A percentile compares a stretch with the other conserved stretches of the same genome.
Evolutionary conservation across 1,284 basidiomycete genomes (phyloP).

Genomic region (Malassezia caprae): DNA sequence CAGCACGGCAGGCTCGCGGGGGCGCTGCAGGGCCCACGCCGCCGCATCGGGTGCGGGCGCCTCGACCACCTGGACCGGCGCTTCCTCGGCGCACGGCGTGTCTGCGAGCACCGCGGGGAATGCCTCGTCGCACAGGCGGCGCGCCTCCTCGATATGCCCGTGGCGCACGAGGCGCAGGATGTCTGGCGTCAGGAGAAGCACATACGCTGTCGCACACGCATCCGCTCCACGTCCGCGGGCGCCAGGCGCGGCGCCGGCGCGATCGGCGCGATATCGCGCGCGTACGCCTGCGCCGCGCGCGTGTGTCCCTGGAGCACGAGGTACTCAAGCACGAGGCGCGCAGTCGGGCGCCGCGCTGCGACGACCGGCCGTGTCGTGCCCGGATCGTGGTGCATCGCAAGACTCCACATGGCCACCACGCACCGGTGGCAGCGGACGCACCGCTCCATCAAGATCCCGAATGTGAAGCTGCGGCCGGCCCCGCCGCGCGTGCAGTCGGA

Average conservation of each 20-base stretch:
- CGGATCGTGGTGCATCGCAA: not conserved
- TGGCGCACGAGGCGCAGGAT: slow-evolving; percentile 53
- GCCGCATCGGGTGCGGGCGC: not conserved
- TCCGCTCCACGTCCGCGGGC: slow-evolving; percentile 3
- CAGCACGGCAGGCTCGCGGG: slow-evolving; percentile 61
- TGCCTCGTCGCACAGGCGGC: slow-evolving; percentile 55
- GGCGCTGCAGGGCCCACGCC: not conserved
- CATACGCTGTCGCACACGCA: slow-evolving; percentile 15
- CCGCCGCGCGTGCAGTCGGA: slow-evolving; percentile 5
- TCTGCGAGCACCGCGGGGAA: slow-evolving; percentile 21
- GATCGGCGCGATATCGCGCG: not conserved
- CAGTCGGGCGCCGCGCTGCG: slow-evolving; percentile 1
- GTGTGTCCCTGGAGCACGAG: slow-evolving; percentile 64
- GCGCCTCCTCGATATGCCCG: slow-evolving; percentile 63
- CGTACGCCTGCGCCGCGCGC: slow-evolving; percentile 61
- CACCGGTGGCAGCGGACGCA: slow-evolving; percentile 31
- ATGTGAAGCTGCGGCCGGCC: slow-evolving; percentile 40
- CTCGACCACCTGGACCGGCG: not conserved
- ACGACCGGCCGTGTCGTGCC: not conserved
- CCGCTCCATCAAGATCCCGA: slow-evolving; percentile 44
- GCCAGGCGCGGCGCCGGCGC: not conserved
- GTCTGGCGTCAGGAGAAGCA: slow-evolving; percentile 1
- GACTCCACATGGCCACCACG: slow-evolving; percentile 12
- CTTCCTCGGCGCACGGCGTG: not conserved
- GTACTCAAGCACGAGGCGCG: slow-evolving; percentile 68